Evolutionary conservation across 768 basidiomycete genomes (phyloP).

Genomic region (Cytidiella melzeri): DNA sequence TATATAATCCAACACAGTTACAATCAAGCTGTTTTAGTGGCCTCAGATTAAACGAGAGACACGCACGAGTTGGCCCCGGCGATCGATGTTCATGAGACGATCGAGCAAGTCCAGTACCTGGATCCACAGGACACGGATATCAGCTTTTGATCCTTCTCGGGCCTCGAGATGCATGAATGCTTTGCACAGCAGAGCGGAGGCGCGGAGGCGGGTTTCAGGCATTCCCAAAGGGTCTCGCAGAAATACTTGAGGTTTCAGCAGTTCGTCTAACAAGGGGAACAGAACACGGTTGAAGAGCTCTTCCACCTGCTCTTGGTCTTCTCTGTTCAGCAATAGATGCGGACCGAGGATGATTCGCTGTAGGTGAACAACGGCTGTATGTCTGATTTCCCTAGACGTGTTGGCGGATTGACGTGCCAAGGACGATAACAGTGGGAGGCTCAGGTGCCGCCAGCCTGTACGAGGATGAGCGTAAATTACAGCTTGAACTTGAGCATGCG

Average conservation of each 20-base stretch:
- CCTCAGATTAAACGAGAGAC: too few relatives aligned
- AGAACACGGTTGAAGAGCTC: constrained; percentile 85
- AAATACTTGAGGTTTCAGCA: constrained; percentile 79
- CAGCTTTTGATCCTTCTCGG: constrained; percentile 54
- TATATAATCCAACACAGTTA: constrained; percentile 25
- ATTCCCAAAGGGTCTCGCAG: constrained; percentile 79
- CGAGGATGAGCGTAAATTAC: not conserved
- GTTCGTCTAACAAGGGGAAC: constrained; percentile 88
- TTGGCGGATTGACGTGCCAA: constrained; percentile 80
- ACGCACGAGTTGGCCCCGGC: constrained; percentile 81
- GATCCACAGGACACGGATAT: constrained; percentile 79
- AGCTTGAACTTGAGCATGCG: not conserved
- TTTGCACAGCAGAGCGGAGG: constrained; percentile 89
- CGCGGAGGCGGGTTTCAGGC: constrained; percentile 85
- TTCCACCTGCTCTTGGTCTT: constrained; percentile 58
- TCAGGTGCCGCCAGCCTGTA: constrained; percentile 71
- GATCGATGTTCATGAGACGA: constrained; percentile 80
- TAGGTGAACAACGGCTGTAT: constrained; percentile 30
- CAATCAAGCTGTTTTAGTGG: too few relatives aligned
- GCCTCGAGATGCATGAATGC: constrained; percentile 92
- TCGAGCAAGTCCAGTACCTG: constrained; percentile 86
- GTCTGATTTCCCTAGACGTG: constrained; percentile 78
- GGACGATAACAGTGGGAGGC: constrained; percentile 66
- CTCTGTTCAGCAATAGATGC: constrained; percentile 53
- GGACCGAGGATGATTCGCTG: constrained; percentile 83